phyloP scores from a whole-genome alignment of 1,284 basidiomycete genomes.

The Malassezia arunalokei region DNA sequence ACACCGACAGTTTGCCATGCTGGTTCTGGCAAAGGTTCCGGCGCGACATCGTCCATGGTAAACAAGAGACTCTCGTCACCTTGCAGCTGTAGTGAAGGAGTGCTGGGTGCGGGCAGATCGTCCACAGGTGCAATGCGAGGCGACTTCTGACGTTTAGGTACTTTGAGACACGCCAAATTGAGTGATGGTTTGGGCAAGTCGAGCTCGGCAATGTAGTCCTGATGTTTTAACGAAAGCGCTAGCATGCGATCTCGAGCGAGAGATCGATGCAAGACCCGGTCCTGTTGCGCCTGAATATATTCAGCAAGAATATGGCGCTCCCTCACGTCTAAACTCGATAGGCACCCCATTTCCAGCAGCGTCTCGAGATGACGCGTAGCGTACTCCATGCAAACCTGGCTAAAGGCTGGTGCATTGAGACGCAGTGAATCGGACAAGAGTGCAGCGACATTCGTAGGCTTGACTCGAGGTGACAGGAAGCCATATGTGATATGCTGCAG shows the following conservation, averaged over 20 bases:
- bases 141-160: conserved; percentile 15
- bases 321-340: conserved; percentile 59
- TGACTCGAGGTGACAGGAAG: conserved; percentile 51
- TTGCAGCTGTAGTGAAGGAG: neutral
- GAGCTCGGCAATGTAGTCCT: conserved; percentile 64
- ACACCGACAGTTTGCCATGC: conserved; percentile 5
- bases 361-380: conserved; percentile 74
- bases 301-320: conserved; percentile 60
- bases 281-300: conserved; percentile 58
- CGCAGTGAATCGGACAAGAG: conserved; percentile 71
- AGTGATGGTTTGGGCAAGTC: conserved; percentile 60
- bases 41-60: conserved; percentile 13
- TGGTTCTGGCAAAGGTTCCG: neutral
- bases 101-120: neutral
- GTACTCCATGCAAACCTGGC: conserved; percentile 65
- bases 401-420: conserved; percentile 62
- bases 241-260: conserved; percentile 55
- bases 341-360: conserved; percentile 65
- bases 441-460: conserved; percentile 65
- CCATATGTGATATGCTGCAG: conserved; percentile 71
- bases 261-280: conserved; percentile 57
- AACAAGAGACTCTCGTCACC: conserved; percentile 9
- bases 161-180: conserved; percentile 36
- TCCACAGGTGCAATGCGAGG: neutral
- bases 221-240: conserved; percentile 57